Conservation (phyloP, 1,139 yeast genomes). For the Taphrina populina region DNA sequence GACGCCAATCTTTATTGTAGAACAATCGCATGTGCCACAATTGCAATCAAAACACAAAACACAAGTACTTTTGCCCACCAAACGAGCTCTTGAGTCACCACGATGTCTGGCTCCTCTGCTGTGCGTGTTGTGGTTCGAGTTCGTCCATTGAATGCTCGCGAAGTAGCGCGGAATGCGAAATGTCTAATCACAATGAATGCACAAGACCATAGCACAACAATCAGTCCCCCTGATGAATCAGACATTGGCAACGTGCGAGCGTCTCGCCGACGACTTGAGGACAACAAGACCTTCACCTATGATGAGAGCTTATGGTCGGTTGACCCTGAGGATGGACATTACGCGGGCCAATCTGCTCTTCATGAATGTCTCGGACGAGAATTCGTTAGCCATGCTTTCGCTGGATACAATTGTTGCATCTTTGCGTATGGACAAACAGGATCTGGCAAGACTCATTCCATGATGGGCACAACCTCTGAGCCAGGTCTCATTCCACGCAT, state of each 20-base stretch:
- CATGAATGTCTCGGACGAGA: conserved; percentile 59
- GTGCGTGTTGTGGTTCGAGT: conserved; percentile 48
- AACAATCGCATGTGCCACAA: too few relatives aligned
- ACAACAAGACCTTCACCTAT: conserved; percentile 51
- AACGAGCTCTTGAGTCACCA: too few relatives aligned
- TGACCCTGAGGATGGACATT: conserved; percentile 46
- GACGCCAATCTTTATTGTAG: too few relatives aligned
- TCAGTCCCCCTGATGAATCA: conserved; percentile 34
- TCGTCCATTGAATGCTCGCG: conserved; percentile 46
- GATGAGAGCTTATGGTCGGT: conserved; percentile 65
- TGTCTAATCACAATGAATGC: conserved; percentile 41
- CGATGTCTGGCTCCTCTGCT: conserved; percentile 13
- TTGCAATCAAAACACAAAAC: too few relatives aligned
- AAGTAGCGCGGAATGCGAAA: conserved; percentile 38
- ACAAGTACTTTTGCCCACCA: too few relatives aligned
- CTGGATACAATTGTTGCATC: conserved; percentile 81
- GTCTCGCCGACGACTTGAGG: conserved; percentile 38
- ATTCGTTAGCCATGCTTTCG: conserved; percentile 60
- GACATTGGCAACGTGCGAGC: conserved; percentile 19
- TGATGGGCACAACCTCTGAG: conserved; percentile 52
- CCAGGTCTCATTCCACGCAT: conserved; percentile 65
- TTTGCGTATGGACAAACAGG: conserved; percentile 89
- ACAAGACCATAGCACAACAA: conserved; percentile 32
- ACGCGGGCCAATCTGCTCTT: conserved; percentile 53
- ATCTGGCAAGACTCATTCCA: conserved; percentile 79